Evolutionary conservation across 1,284 basidiomycete genomes (phyloP).

Genomic region (Leccinum huronense): DNA sequence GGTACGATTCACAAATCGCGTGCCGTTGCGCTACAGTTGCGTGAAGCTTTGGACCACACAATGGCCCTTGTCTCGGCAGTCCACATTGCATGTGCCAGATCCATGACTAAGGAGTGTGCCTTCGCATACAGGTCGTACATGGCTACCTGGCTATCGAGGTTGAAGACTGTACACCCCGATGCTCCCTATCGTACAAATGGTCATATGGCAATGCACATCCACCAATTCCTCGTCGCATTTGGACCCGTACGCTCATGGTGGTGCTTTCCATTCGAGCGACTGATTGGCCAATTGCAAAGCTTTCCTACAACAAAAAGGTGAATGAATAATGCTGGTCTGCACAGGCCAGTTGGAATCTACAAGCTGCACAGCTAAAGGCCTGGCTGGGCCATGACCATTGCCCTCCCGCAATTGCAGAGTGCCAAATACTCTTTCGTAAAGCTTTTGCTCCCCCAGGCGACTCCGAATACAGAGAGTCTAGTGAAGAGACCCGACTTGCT

Average conservation of each 20-base stretch:
- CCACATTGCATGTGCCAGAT: slow-evolving; percentile 7
- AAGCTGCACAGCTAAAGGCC: slow-evolving; percentile 6
- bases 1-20: neutral
- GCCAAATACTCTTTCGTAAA: slow-evolving; percentile 6
- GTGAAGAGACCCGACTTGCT: neutral
- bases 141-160: neutral
- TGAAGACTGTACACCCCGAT: slow-evolving; percentile 6
- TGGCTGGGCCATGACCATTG: slow-evolving; percentile 6
- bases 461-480: neutral
- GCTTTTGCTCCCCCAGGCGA: neutral
- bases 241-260: slow-evolving; percentile 10
- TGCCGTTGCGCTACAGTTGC: neutral
- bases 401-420: slow-evolving; percentile 7
- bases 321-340: neutral
- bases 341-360: slow-evolving; percentile 12
- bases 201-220: slow-evolving; percentile 10
- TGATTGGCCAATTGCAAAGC: slow-evolving; percentile 16
- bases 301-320: slow-evolving; percentile 2
- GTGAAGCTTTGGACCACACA: slow-evolving; percentile 5
- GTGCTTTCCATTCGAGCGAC: slow-evolving; percentile 12
- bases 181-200: slow-evolving; percentile 3
- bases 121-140: neutral
- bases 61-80: slow-evolving; percentile 13
- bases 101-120: slow-evolving; percentile 2
- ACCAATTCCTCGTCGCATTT: slow-evolving; percentile 6